phyloP scores from a whole-genome alignment of 495 filamentous ascomycete genomes.

The Podospora tetraspora region DNA sequence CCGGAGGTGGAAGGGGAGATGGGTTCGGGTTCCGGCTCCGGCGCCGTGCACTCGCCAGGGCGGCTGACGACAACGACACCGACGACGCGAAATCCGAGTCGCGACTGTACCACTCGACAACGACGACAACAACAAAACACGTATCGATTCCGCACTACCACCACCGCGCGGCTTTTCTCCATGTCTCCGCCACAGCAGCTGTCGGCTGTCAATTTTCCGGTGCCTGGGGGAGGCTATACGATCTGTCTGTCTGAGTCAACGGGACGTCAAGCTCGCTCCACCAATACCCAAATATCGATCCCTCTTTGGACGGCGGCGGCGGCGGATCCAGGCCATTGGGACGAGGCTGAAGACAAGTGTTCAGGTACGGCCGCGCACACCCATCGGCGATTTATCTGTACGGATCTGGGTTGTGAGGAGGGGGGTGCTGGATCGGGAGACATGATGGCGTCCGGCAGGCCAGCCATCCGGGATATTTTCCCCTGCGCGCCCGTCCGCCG shows the following conservation, averaged over 20 bases:
- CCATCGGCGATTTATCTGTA: neutral
- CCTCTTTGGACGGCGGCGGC: neutral
- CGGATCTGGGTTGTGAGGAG: neutral
- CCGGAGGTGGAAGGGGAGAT: neutral
- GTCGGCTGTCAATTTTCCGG: neutral
- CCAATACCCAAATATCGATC: neutral
- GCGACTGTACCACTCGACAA: neutral
- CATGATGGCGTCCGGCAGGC: neutral
- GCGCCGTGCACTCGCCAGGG: too few species aligned
- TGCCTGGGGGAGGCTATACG: neutral
- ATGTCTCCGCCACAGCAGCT: neutral
- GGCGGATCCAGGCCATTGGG: neutral
- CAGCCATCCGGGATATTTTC: neutral
- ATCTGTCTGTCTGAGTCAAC: conserved; percentile 1
- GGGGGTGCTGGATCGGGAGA: neutral
- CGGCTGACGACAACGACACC: neutral
- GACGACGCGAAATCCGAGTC: neutral
- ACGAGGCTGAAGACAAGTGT: neutral
- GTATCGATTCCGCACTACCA: neutral
- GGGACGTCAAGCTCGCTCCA: neutral
- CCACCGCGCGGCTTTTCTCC: neutral
- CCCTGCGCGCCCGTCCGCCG: neutral
- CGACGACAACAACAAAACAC: neutral
- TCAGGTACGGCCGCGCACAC: neutral
- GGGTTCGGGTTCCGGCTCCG: neutral